Base-by-base conservation (phyloP, 2,329 filamentous ascomycete genomes). In the Scolecobasidium constrictum region DNA sequence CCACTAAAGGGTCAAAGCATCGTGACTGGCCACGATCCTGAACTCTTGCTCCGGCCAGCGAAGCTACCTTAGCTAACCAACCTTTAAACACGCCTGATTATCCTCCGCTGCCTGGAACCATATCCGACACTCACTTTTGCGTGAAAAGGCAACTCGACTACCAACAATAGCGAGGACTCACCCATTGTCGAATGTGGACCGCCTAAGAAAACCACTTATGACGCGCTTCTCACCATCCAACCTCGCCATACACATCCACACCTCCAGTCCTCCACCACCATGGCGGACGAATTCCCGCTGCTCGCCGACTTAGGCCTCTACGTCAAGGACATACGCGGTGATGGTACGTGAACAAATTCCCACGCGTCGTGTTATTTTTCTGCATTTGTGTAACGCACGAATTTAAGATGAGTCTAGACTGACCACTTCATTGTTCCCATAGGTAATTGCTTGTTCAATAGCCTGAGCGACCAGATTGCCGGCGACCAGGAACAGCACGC, bases 361-460 rank as follows among this genome's bases (percentile, higher is more conserved):
- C n/a, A n/a, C n/a, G n/a, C n/a, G n/a, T n/a, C n/a, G n/a, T n/a
- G n/a, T n/a, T n/a, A n/a, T n/a, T n/a, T n/a, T n/a, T n/a, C n/a
- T n/a, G n/a, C n/a, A n/a, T n/a, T n/a, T n/a, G n/a, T n/a, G n/a
- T n/a, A n/a, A n/a, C n/a, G n/a, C n/a, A n/a, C n/a, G n/a, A n/a
- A n/a, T n/a, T n/a, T n/a, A n/a, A n/a, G n/a, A n/a, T n/a, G n/a
- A n/a, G n/a, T n/a, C n/a, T n/a, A n/a, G n/a, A n/a, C n/a, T n/a
- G n/a, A n/a, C n/a, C n/a, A n/a, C n/a, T n/a, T n/a, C n/a, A n/a
- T n/a, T n/a, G n/a, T n/a, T n/a, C n/a, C n/a, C n/a, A n/a, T 50
- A 82, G 79, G 78, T 51, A 82, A 82, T 63, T 83, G 79, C 59
- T 70, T 83, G 28, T 83, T 82, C 64, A 76, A 78, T 58, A 77